Base-by-base conservation (phyloP, 129 eudicot species). In the Cynara cardunculus region DNA sequence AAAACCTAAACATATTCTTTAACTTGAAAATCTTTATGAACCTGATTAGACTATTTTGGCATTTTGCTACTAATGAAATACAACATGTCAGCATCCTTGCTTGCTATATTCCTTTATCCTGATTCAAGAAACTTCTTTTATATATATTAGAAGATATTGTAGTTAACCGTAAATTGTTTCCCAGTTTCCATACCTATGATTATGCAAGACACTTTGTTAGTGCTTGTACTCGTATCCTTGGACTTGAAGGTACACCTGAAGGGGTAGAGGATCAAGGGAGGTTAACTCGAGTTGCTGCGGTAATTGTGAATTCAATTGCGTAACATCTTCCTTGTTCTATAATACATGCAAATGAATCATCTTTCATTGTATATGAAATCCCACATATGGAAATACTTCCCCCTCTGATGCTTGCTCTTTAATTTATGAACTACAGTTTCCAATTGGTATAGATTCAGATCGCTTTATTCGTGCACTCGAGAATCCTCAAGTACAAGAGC, bases 121-220 rank as follows among this genome's bases (percentile, higher is more conserved):
- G 65, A 56, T 56, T 56, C 8, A 19, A 56, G 65, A 30, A 13
- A 21, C 25, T 10, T 69, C 18, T 5, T 30, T 68, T 24, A 2
- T 4, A 59, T 27, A 77, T 61, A 6, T 61, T 14, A 16, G 1
- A 27, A 39, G 65, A 71, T 61, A 35, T 71, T 3, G n/a, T 25
- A n/a, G 61, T 39, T 62, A 14, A 71, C 11, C 7, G n/a, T 62
- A 74, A 27, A 7, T 71, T 64, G 7, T 69, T 41, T 19, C 71
- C 13, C 89, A 94, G 99, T 83, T 94, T 94, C 84, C 99, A 94
- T 83, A 94, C 99, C 12, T 94, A 94, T 87, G 99, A 94, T 77
- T 92, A 94, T 87, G 97, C 99, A 78, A 89, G 99, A 79, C 99
- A 94, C 87, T 94, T 94, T 89, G 99, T 94, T 46, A 94, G 99